Conservation (phyloP, 208 protist genomes). For the Lotmaria passim region DNA sequence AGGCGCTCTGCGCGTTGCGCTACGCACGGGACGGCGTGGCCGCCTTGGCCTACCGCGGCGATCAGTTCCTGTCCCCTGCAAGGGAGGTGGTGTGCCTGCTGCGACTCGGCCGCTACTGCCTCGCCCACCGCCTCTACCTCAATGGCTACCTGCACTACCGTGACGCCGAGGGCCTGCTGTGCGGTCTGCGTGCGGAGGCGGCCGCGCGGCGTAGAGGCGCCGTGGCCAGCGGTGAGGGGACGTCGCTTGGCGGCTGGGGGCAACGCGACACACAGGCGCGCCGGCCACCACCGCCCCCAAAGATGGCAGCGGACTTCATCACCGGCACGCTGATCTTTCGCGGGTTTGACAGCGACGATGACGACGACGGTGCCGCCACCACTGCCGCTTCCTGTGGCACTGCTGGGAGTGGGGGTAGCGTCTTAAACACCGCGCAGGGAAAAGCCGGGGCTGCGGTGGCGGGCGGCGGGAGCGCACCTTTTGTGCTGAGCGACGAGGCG, state of each 20-base stretch:
- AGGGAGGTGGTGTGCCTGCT: constrained; percentile 56
- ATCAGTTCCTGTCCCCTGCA: constrained; percentile 43
- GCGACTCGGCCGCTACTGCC: constrained; percentile 62
- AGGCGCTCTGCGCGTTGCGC: constrained; percentile 59
- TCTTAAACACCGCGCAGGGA: neutral
- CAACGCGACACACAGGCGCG: neutral
- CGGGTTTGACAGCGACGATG: constrained; percentile 59
- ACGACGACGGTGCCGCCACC: constrained; percentile 44
- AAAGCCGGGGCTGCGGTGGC: too few relatives aligned
- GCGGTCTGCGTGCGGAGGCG: constrained; percentile 24
- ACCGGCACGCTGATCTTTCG: constrained; percentile 78
- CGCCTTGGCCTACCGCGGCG: constrained; percentile 43
- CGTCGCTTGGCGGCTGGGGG: neutral
- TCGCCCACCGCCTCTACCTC: constrained; percentile 52
- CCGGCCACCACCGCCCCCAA: constrained; percentile 8
- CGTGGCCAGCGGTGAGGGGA: neutral
- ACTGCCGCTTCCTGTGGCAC: neutral
- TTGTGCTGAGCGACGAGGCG: constrained; percentile 24
- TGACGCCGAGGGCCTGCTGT: constrained; percentile 55
- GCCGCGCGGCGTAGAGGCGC: neutral
- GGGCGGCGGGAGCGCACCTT: neutral
- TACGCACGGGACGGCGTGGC: constrained; percentile 57
- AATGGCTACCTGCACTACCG: constrained; percentile 55
- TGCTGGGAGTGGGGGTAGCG: constrained; percentile 2
- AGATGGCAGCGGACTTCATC: constrained; percentile 72